A percentile compares a stretch with the other conserved stretches of the same genome.
Evolutionary conservation across 1,284 basidiomycete species (phyloP).

Genomic region (Tranzscheliella williamsii): DNA sequence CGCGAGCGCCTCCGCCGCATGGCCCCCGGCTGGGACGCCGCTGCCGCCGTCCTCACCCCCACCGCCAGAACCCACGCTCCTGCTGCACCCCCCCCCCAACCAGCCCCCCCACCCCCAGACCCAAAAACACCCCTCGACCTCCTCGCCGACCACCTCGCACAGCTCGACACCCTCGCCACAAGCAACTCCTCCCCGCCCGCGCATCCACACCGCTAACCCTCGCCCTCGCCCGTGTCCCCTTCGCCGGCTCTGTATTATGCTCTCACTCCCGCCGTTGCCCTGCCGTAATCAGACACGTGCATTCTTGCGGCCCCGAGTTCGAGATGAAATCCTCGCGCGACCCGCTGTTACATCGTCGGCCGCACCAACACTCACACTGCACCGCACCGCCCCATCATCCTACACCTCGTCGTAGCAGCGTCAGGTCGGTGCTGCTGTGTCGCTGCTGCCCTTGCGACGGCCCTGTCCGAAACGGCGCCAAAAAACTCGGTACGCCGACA

Average conservation of each 20-base stretch:
- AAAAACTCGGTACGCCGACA: neutral
- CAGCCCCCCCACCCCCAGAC: neutral
- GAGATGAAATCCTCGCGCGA: no score
- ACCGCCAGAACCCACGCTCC: neutral
- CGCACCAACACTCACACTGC: neutral
- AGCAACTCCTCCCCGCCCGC: neutral
- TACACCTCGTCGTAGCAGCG: neutral
- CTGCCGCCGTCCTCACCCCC: constrained; percentile 13
- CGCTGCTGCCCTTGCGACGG: neutral
- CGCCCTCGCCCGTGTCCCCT: neutral
- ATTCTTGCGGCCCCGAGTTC: neutral
- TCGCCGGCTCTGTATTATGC: neutral
- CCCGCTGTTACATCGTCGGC: no score
- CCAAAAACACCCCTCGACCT: constrained; percentile 29
- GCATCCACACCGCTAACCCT: neutral
- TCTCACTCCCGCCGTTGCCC: neutral
- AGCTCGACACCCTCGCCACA: constrained; percentile 11
- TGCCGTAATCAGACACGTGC: neutral
- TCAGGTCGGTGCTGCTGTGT: neutral
- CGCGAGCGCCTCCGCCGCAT: constrained; percentile 13
- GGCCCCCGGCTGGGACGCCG: constrained; percentile 24
- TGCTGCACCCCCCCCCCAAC: neutral
- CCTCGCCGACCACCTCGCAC: constrained; percentile 32
- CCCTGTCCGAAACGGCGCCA: neutral
- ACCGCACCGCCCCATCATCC: neutral